A percentile compares a stretch with the other conserved stretches of the same genome.
These are phyloP conservation scores for Boletus rubropictus DNA, from an alignment of 768 basidiomycete genomes.

Conservation along the genomic window DNA sequence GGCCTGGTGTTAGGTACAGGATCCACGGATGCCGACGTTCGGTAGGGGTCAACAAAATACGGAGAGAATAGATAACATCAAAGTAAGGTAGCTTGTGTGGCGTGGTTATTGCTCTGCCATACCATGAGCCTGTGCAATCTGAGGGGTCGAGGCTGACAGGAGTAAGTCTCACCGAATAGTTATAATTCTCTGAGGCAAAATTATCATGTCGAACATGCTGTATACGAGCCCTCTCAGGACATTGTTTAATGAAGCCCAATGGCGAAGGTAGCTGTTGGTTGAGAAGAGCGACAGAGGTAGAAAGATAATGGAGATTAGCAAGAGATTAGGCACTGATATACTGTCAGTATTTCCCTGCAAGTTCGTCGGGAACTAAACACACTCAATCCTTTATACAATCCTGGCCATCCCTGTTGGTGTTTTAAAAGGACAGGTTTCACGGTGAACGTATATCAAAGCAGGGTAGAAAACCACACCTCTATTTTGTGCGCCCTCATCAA, in stretches of 20 bases:
- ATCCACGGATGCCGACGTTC: slow-evolving; percentile 77
- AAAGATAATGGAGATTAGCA: slow-evolving; percentile 51
- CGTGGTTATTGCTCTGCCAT: slow-evolving; percentile 69
- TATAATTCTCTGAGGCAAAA: slow-evolving; percentile 68
- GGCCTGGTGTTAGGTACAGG: slow-evolving; percentile 72
- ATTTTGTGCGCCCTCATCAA: slow-evolving; percentile 60
- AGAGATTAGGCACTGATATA: slow-evolving; percentile 42
- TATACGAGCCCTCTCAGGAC: slow-evolving; percentile 59
- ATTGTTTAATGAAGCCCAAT: slow-evolving; percentile 59
- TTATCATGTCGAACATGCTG: slow-evolving; percentile 56
- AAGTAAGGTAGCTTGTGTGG: slow-evolving; percentile 71
- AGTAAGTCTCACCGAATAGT: slow-evolving; percentile 58
- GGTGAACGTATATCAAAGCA: not conserved
- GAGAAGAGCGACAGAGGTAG: slow-evolving; percentile 52
- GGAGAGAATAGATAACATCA: slow-evolving; percentile 50
- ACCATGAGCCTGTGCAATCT: not conserved
- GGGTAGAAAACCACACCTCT: slow-evolving; percentile 46
- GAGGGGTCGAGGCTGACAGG: not conserved
- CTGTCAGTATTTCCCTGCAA: slow-evolving; percentile 37
- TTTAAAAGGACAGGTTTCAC: not conserved
- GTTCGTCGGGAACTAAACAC: slow-evolving; percentile 15
- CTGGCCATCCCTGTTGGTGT: slow-evolving; percentile 54
- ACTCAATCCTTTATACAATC: slow-evolving; percentile 80
- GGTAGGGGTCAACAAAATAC: slow-evolving; percentile 72
- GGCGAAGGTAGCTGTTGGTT: slow-evolving; percentile 53